phyloP scores from a whole-genome alignment of 2,329 filamentous ascomycete genomes.

The Pseudopyricularia cyperi region DNA sequence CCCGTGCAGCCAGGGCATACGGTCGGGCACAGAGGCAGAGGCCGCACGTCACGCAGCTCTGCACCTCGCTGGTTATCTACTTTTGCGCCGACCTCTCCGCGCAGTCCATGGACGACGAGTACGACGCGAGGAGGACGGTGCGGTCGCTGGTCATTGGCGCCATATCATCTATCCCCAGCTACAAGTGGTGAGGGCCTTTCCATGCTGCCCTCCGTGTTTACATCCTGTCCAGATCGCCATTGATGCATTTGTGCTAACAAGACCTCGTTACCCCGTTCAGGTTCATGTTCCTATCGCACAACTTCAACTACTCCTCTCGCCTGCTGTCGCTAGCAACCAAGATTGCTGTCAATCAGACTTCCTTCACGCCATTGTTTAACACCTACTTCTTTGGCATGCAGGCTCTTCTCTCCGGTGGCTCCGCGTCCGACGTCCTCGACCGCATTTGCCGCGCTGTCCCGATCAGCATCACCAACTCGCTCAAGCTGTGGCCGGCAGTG shows the following conservation, averaged over 20 bases:
- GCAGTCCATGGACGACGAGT: constrained; percentile 46
- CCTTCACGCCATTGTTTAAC: constrained; percentile 77
- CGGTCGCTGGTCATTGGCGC: constrained; percentile 65
- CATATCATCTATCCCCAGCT: constrained; percentile 61
- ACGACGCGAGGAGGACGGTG: constrained; percentile 56
- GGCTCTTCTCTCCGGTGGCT: constrained; percentile 58
- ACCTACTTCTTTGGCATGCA: constrained; percentile 74
- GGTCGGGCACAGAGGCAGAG: constrained; percentile 55
- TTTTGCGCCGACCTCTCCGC: constrained; percentile 66
- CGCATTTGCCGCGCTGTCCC: constrained; percentile 67
- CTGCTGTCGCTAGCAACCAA: constrained; percentile 60
- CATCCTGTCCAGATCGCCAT: too few species aligned
- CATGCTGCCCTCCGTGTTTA: too few species aligned
- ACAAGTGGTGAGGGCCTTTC: constrained; percentile 54
- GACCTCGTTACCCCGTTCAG: constrained; percentile 23
- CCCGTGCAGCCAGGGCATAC: constrained; percentile 44
- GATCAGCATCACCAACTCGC: constrained; percentile 61
- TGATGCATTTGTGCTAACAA: too few species aligned
- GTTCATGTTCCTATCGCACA: constrained; percentile 66
- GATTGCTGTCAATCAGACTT: constrained; percentile 64
- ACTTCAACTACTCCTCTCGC: constrained; percentile 75
- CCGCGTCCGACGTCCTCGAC: constrained; percentile 48
- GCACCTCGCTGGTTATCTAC: constrained; percentile 65
- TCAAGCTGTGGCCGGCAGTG: constrained; percentile 80
- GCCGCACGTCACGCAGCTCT: constrained; percentile 70